Base-by-base conservation (phyloP, 2,329 filamentous ascomycete species). In the Sarocladiaceae sp. region DNA sequence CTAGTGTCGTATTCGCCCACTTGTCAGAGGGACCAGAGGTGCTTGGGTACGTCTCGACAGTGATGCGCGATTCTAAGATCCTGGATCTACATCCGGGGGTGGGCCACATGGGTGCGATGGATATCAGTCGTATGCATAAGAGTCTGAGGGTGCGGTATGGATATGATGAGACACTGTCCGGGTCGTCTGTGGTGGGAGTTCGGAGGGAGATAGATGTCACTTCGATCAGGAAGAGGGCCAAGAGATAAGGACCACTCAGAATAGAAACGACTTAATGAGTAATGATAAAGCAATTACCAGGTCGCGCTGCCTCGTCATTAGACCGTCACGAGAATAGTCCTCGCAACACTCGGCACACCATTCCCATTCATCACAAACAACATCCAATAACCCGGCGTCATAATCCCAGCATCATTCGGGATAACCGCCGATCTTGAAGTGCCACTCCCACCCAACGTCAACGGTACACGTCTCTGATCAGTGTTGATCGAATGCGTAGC, bases 401-500 rank as follows among this genome's bases (percentile, higher is more conserved):
- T 58, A 20, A 82, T 64, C 3, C 78, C 79, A 1, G 71, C 54
- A 54, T 82, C 78, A 2, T 56, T 55, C 0, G 78, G 77, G 4
- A 80, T 61, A 1, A 59, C 62, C 3, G 77, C 60, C 0, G 60
- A 67, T 53, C 75, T 78, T 2, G 53, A 62, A 28, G 57, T 58
- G 4, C 55, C 53, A 12, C 51, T 50, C 3, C 59, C 58, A 5
- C 12, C 4, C 3, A 65, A 54, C 3, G 60, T 65, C 20, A 80
- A 62, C 13, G 74, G 67, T 46, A 83, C 68, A 8, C 79, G 72
- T 20, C 80, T 64, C 65, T 83, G 79, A 60, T 84, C 80, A 0
- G 74, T 83, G 57, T 84, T 79, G 46, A 82, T 71, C 1, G 77
- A 73, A 60, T 83, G 79, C 0, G 80, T 83, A 3, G 67, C 66